Evolutionary conservation across 148 eudicot genomes (phyloP).

Genomic region (Limonium bicolor): DNA sequence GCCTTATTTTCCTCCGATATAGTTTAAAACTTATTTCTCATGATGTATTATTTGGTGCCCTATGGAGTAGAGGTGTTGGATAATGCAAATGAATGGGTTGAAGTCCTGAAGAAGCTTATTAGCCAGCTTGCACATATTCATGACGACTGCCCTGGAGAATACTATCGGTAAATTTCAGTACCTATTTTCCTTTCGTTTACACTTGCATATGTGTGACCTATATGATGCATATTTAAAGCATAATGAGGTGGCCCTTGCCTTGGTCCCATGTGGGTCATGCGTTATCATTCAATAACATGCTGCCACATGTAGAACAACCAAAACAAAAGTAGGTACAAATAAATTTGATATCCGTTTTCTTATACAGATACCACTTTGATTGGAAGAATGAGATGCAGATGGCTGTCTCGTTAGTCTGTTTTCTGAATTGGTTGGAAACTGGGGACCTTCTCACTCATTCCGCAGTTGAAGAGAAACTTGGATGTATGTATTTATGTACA

Average conservation of each 20-base stretch:
- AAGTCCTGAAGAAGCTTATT: conserved; percentile 6
- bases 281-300: no score
- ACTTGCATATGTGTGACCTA: background rate
- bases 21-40: background rate
- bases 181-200: background rate
- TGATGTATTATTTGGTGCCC: background rate
- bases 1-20: background rate
- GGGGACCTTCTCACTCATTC: conserved; percentile 4
- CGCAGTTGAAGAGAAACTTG: conserved; percentile 8
- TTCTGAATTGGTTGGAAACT: conserved; percentile 7
- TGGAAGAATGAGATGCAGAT: conserved; percentile 10
- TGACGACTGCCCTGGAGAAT: conserved; percentile 8
- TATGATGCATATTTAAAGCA: no score
- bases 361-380: conserved; percentile 5
- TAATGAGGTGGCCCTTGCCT: no score
- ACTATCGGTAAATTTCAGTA: conserved; percentile 7
- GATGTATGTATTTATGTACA: no score
- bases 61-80: conserved; percentile 7
- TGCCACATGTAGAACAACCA: no score
- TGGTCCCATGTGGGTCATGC: no score
- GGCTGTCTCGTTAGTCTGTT: conserved; percentile 6
- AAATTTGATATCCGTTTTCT: background rate
- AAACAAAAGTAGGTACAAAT: no score
- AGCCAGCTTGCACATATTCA: conserved; percentile 7
- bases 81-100: conserved; percentile 1